Conservation (phyloP, 257 asterid species). For the Nicotiana benthamiana region DNA sequence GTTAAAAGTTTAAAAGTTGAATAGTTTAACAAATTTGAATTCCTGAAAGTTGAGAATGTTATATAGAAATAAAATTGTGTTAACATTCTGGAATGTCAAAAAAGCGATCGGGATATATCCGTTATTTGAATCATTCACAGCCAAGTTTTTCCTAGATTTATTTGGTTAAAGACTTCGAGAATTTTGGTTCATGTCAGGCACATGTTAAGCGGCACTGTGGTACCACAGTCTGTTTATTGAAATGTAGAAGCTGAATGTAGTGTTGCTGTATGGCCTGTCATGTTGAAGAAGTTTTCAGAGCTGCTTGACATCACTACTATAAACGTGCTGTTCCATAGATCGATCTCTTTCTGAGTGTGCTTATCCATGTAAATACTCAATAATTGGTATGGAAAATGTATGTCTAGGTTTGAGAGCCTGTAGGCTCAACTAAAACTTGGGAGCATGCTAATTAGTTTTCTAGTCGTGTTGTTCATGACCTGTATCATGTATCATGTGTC, state of each 20-base stretch:
- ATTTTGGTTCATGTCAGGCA: not conserved
- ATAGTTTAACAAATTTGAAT: not conserved
- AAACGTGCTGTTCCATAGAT: not conserved
- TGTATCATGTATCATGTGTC: not conserved
- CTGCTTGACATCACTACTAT: not conserved
- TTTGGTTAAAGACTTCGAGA: not conserved
- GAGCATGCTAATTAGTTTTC: not conserved
- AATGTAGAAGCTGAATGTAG: not conserved
- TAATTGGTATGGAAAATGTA: not conserved
- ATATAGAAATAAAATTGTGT: not conserved
- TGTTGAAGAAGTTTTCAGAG: not conserved
- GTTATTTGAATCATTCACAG: not conserved
- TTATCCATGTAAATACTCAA: not conserved
- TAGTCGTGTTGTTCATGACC: not conserved
- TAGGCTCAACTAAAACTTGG: not conserved
- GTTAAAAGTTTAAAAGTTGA: not conserved
- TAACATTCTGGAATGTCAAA: not conserved
- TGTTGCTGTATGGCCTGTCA: not conserved
- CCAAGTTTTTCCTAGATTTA: not conserved
- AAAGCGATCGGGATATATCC: not conserved
- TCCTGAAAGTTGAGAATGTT: not conserved
- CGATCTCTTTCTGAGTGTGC: not conserved
- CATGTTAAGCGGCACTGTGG: not conserved
- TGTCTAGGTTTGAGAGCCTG: not conserved
- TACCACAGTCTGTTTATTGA: not conserved